phyloP scores from a whole-genome alignment of 371 early-diverging fungal species.

The Mucor lusitanicus region DNA sequence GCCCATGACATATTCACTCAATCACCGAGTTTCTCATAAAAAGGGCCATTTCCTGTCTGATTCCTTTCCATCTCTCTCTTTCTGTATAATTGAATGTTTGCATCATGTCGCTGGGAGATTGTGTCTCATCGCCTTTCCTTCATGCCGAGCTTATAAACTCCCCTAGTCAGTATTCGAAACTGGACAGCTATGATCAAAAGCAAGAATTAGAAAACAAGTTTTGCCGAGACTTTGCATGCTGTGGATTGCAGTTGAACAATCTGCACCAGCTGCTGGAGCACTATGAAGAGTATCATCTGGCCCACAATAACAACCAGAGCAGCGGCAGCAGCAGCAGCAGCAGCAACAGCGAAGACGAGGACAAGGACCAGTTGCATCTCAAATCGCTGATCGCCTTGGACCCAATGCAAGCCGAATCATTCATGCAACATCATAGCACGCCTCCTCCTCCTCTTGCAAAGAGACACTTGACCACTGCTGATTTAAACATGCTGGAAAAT shows the following conservation, averaged over 20 bases:
- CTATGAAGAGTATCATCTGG: conserved; percentile 88
- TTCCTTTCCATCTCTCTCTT: neutral
- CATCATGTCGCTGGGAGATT: conserved; percentile 6
- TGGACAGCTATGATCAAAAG: conserved; percentile 33
- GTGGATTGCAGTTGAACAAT: conserved; percentile 75
- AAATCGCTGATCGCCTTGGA: neutral
- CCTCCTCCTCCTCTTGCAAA: conserved; percentile 1
- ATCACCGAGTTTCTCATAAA: neutral
- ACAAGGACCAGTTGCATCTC: conserved; percentile 13
- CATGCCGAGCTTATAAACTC: conserved; percentile 2
- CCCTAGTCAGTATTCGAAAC: conserved; percentile 8
- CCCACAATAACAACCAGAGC: conserved; percentile 54
- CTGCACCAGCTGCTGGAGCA: conserved; percentile 91
- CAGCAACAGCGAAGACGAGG: conserved; percentile 48
- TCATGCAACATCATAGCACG: neutral
- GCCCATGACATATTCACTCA: neutral
- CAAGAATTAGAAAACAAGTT: conserved; percentile 82
- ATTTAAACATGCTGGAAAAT: conserved; percentile 19
- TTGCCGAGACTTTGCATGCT: conserved; percentile 91
- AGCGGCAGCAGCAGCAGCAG: conserved; percentile 40
- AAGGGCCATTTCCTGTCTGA: neutral
- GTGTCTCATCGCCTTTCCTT: conserved; percentile 19
- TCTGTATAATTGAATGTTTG: neutral
- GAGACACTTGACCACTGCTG: conserved; percentile 1
- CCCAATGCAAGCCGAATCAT: neutral